phyloP scores from a whole-genome alignment of 371 early-diverging fungal genomes.

The Rhizopus delemar region DNA sequence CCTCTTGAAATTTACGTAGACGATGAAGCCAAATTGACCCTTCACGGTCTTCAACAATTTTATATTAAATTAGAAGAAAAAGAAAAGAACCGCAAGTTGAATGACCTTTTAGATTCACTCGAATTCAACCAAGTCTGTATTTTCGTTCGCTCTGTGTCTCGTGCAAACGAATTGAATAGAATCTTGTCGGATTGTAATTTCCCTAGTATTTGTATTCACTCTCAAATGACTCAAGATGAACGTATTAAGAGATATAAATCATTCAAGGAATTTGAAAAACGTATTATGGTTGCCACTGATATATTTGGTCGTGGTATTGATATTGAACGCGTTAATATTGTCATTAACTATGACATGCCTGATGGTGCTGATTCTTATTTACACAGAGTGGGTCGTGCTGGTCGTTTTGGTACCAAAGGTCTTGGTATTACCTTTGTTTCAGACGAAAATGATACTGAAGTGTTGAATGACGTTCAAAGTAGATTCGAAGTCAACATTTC shows the following conservation, averaged over 20 bases:
- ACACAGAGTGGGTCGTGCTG: constrained; percentile 99
- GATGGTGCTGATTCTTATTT: constrained; percentile 93
- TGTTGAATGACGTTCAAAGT: constrained; percentile 90
- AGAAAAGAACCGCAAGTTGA: constrained; percentile 93
- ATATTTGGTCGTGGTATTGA: constrained; percentile 99
- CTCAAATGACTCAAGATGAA: constrained; percentile 87
- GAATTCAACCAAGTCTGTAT: constrained; percentile 98
- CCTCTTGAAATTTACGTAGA: constrained; percentile 98
- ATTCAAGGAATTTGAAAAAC: constrained; percentile 93
- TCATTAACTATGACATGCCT: constrained; percentile 99
- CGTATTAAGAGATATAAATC: constrained; percentile 90
- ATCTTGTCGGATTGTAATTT: constrained; percentile 88
- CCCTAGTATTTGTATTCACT: constrained; percentile 94
- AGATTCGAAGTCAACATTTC: constrained; percentile 95
- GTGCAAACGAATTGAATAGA: constrained; percentile 88
- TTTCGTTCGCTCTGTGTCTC: constrained; percentile 93
- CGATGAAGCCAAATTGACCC: constrained; percentile 96
- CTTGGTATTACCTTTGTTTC: constrained; percentile 96
- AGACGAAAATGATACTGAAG: constrained; percentile 79
- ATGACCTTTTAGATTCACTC: constrained; percentile 88
- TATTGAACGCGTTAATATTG: constrained; percentile 98
- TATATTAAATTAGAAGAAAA: constrained; percentile 85
- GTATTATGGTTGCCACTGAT: constrained; percentile 98
- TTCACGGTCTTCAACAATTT: constrained; percentile 97
- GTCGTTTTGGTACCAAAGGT: constrained; percentile 99